These are phyloP conservation scores for Zygosaccharomyces bisporus DNA, from an alignment of 805 yeast species.

Conservation along the genomic window DNA sequence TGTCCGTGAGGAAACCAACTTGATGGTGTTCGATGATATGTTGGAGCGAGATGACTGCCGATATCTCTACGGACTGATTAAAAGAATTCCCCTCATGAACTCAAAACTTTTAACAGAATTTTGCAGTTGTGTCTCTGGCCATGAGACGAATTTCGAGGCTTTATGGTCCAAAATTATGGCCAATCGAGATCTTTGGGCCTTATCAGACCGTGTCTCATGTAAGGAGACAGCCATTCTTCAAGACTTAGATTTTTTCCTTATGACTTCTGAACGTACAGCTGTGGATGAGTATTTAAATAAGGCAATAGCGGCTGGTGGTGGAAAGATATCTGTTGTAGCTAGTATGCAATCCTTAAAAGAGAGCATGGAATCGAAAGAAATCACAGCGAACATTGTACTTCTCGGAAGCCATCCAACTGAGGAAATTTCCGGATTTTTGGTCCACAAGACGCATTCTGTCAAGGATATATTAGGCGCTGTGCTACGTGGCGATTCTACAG, in stretches of 20 bases:
- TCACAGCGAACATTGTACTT: background rate
- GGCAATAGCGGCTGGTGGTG: constrained; percentile 10
- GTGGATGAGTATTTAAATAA: background rate
- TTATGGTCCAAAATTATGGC: constrained; percentile 12
- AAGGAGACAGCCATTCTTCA: background rate
- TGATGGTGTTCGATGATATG: constrained; percentile 4
- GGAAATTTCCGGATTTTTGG: constrained; percentile 1
- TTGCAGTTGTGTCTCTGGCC: constrained; percentile 1
- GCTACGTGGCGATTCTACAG: constrained; percentile 14
- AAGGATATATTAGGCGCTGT: constrained; percentile 33
- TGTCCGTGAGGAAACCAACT: background rate
- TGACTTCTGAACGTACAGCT: background rate
- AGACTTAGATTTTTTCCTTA: constrained; percentile 8
- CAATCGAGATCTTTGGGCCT: background rate
- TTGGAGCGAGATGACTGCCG: background rate
- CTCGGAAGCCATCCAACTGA: background rate
- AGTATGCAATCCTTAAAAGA: background rate
- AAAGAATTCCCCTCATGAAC: constrained; percentile 13
- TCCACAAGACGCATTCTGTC: constrained; percentile 21
- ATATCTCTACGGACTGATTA: constrained; percentile 17
- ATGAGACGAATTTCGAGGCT: constrained; percentile 15
- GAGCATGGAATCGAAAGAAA: background rate
- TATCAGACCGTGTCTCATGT: background rate
- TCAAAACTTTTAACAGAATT: constrained; percentile 8
- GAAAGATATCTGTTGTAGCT: background rate